A percentile compares a stretch with the other conserved stretches of the same genome.
phyloP scores from a whole-genome alignment of 2,329 filamentous ascomycete species.

The Pseudogymnoascus sp. region DNA sequence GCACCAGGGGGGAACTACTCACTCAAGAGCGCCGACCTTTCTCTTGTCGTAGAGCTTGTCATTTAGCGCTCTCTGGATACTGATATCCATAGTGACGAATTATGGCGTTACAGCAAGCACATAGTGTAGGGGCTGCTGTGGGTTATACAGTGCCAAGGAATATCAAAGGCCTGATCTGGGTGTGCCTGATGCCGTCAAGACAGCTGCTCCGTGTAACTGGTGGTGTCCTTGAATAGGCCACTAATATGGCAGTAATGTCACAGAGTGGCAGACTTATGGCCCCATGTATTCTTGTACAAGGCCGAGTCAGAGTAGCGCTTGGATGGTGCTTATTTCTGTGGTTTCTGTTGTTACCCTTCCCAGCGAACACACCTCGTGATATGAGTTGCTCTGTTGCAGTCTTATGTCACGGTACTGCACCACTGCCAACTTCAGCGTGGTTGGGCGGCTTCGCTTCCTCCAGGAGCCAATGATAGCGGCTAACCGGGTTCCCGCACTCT shows the following conservation, averaged over 20 bases:
- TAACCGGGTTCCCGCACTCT: background rate
- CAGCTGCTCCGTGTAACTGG: background rate
- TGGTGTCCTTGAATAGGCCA: background rate
- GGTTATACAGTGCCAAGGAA: background rate
- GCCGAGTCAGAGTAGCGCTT: background rate
- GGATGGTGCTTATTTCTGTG: background rate
- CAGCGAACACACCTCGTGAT: background rate
- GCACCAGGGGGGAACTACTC: conserved; percentile 31
- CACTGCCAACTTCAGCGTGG: conserved; percentile 2
- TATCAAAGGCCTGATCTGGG: background rate
- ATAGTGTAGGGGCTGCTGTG: conserved; percentile 2
- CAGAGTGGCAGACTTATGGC: background rate
- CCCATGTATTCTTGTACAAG: background rate
- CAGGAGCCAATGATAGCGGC: background rate
- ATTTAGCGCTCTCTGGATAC: conserved; percentile 83
- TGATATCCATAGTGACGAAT: conserved; percentile 62
- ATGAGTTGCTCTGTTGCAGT: background rate
- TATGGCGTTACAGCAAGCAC: conserved; percentile 5
- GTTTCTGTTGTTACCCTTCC: background rate
- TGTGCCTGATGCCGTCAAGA: background rate
- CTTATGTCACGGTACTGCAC: conserved; percentile 1
- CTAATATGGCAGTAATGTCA: background rate
- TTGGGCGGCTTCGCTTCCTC: conserved; percentile 2
- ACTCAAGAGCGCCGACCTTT: conserved; percentile 95
- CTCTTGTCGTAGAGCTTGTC: conserved; percentile 99